Base-by-base conservation (phyloP, 306 rosid species). In the Vigna reflexopilosa region DNA sequence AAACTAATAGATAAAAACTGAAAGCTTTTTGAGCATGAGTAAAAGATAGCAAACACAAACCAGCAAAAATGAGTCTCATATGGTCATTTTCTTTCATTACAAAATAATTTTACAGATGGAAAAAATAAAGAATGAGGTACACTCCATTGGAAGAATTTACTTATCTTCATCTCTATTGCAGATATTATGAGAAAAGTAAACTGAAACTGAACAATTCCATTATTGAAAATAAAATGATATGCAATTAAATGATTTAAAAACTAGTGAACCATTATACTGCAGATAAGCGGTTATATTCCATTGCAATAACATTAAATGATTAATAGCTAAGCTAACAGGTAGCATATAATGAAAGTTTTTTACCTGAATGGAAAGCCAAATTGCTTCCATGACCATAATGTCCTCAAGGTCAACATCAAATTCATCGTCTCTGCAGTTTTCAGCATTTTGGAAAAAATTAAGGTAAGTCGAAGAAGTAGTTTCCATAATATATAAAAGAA, bases 371-470 rank as follows among this genome's bases (percentile, higher is more conserved):
- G 99, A 96, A 77, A 90, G 98, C 99, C 99, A 96, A 67, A 93
- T 91, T 85, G 99, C 99, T 90, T 96, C 99, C 89, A 93, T 96
- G 87, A 96, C 91, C 99, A 96, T 96, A 82, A 96, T 87, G 85
- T 93, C 99, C 86, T 96, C 99, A 49, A 96, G 96, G 87, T 96
- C 99, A 22, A 90, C 79, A 51, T 95, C 99, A 81, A 96, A 89
- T 70, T 91, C 98, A 72, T 91, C 96, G 66, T 93, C 98, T 88
- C 99, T 96, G 84, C 80, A 68, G 77, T 81, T 78, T 85, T 58
- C 28, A 50, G 64, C 42, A 68, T 67, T 81, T 36, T 48, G 50
- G 14, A 24, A 36, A 71, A 32, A 51, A 49, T 48, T 36, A 34
- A 22, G 17, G 36, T 34, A 49, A 47, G 56, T 14, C 72, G 30